Base-by-base conservation (phyloP, 148 eudicot genomes). In the Fagopyrum tataricum region DNA sequence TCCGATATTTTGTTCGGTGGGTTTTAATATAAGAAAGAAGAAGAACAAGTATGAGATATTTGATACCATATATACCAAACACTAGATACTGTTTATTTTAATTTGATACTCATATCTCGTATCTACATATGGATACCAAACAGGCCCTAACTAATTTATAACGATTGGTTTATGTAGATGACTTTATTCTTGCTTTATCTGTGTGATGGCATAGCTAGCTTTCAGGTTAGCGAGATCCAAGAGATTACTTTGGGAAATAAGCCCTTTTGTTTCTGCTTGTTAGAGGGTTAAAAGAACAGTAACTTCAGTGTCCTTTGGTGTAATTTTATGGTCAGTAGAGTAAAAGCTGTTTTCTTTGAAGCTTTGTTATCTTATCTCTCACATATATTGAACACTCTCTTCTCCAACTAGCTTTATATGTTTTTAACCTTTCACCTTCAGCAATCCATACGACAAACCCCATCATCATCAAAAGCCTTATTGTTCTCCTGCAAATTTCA, bases 241-340 rank as follows among this genome's bases (percentile, higher is more conserved):
- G 69, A 64, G 69, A 37, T 64, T 64, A 64, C 31, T 18, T 31
- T 55, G 43, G 20, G 31, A 58, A 21, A 58, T 31, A 31, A 31
- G 69, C 31, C 69, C 17, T 6, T 64, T 64, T 64, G 7, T 39
- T 64, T 15, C 43, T 64, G 13, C 43, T 64, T 64, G 67, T 24
- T 10, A 31, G 43, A 64, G 69, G 69, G 69, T 64, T 64, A 64
- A 64, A 64, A 15, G 69, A 31, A 64, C 69, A 64, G 69, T 64
- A 64, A 64, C 6, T 64, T 1, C 41, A 61, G 41, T 61, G 41
- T 26, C 67, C 67, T 61, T 61, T 31, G 67, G 67, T 24, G 67
- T 61, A 61, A 31, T 64, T 64, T 15, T 31, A 64, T 64, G 44
- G 69, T 31, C 69, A 64, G 69, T 14, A 37, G 37, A 46, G 43